A percentile compares a stretch with the other conserved stretches of the same genome.
These are phyloP conservation scores for Hygrophila difformis DNA, from an alignment of 257 asterid species.

Conservation along the genomic window DNA sequence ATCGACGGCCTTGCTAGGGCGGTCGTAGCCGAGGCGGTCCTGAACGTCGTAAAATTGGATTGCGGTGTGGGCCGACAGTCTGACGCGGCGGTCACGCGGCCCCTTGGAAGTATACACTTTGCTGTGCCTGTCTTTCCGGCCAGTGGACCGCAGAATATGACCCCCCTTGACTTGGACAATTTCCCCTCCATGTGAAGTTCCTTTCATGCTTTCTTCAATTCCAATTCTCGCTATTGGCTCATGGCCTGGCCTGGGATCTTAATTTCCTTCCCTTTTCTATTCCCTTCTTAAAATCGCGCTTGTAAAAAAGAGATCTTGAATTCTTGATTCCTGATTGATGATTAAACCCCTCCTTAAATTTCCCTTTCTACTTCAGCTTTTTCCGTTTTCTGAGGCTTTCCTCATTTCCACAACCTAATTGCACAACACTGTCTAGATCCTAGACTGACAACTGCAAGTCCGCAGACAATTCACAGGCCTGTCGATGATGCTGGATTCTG, in stretches of 20 bases:
- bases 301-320: too few species aligned
- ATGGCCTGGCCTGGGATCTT: too few species aligned
- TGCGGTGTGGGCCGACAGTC: slow-evolving; percentile 61
- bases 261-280: not conserved
- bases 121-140: slow-evolving; percentile 52
- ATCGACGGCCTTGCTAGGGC: slow-evolving; percentile 60
- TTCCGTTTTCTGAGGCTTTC: not conserved
- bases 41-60: slow-evolving; percentile 61
- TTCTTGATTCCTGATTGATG: too few species aligned
- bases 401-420: slow-evolving; percentile 5
- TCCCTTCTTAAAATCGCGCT: too few species aligned
- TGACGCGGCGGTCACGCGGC: slow-evolving; percentile 49
- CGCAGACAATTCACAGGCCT: slow-evolving; percentile 4
- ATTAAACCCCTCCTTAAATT: too few species aligned
- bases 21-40: slow-evolving; percentile 56
- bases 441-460: slow-evolving; percentile 10
- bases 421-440: slow-evolving; percentile 14
- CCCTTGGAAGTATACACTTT: slow-evolving; percentile 53
- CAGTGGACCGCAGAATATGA: slow-evolving; percentile 32
- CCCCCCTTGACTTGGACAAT: slow-evolving; percentile 46
- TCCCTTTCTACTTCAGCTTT: too few species aligned
- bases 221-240: slow-evolving; percentile 9
- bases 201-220: slow-evolving; percentile 20
- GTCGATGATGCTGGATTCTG: too few species aligned
- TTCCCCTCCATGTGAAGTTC: slow-evolving; percentile 24